Conservation (phyloP, 2,329 filamentous ascomycete species). For the Epichloe sp. region DNA sequence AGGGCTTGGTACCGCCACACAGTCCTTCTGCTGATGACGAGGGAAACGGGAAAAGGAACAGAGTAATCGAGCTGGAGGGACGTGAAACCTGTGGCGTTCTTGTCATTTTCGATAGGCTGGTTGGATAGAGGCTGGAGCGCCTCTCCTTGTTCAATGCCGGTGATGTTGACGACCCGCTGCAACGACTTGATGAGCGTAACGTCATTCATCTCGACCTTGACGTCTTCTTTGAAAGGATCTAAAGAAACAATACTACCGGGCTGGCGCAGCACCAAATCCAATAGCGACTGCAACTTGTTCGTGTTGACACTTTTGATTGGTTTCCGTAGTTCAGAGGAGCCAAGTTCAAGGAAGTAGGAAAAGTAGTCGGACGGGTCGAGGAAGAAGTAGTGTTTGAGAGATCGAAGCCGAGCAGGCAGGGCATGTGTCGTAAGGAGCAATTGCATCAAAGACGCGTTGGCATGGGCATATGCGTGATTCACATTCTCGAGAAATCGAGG, state of each 20-base stretch:
- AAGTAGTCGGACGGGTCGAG: constrained; percentile 97
- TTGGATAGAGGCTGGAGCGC: constrained; percentile 60
- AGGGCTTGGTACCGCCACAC: constrained; percentile 94
- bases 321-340: constrained; percentile 79
- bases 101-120: constrained; percentile 62
- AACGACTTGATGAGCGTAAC: constrained; percentile 84
- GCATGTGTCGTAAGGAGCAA: constrained; percentile 87
- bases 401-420: constrained; percentile 72
- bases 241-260: constrained; percentile 86
- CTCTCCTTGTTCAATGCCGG: constrained; percentile 84
- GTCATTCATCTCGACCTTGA: constrained; percentile 96
- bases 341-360: constrained; percentile 90
- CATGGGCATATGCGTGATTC: constrained; percentile 86
- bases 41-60: constrained; percentile 86
- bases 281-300: constrained; percentile 81
- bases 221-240: constrained; percentile 96
- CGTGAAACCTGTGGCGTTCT: constrained; percentile 80
- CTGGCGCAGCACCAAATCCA: constrained; percentile 94
- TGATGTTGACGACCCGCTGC: constrained; percentile 93
- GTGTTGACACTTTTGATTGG: constrained; percentile 81
- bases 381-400: constrained; percentile 98
- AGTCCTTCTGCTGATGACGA: constrained; percentile 92
- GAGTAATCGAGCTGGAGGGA: constrained; percentile 88
- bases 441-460: constrained; percentile 84
- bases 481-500: constrained; percentile 88